phyloP scores from a whole-genome alignment of 208 protist species.

The Trypanosoma caninum region DNA sequence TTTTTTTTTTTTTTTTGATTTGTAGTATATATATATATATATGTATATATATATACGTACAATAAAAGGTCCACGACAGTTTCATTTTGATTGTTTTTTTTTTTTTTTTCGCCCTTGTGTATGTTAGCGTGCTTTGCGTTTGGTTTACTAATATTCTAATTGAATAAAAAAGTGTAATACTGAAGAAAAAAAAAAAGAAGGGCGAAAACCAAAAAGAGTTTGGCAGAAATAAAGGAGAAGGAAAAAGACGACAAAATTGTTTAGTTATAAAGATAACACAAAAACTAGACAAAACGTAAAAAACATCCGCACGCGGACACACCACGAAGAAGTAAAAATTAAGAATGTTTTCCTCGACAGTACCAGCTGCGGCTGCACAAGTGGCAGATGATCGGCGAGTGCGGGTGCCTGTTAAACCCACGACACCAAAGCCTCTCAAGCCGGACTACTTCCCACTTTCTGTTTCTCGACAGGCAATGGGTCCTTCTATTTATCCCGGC shows the following conservation, averaged over 20 bases:
- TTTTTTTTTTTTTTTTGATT: slow-evolving; percentile 1
- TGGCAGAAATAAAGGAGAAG: neutral
- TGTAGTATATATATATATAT: too few relatives aligned
- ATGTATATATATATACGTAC: too few relatives aligned
- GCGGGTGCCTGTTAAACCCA: neutral
- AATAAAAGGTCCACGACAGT: too few relatives aligned
- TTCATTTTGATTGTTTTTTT: too few relatives aligned
- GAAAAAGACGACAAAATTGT: neutral
- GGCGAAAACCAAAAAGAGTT: neutral
- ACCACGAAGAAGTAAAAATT: neutral
- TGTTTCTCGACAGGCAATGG: neutral
- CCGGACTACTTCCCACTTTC: slow-evolving; percentile 30
- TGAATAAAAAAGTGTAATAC: too few relatives aligned
- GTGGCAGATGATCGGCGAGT: neutral
- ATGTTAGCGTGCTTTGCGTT: too few relatives aligned
- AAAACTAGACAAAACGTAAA: neutral
- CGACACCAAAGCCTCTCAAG: slow-evolving; percentile 16
- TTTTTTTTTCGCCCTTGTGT: too few relatives aligned
- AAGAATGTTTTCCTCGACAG: neutral
- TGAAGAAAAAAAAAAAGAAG: too few relatives aligned
- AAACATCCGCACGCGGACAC: neutral
- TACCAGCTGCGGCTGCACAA: neutral
- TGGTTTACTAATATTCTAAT: too few relatives aligned
- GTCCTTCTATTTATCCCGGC: slow-evolving; percentile 11
- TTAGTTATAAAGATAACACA: too few relatives aligned